Conservation (phyloP, 1,139 yeast species). For the Candida pseudoviswanathii region DNA sequence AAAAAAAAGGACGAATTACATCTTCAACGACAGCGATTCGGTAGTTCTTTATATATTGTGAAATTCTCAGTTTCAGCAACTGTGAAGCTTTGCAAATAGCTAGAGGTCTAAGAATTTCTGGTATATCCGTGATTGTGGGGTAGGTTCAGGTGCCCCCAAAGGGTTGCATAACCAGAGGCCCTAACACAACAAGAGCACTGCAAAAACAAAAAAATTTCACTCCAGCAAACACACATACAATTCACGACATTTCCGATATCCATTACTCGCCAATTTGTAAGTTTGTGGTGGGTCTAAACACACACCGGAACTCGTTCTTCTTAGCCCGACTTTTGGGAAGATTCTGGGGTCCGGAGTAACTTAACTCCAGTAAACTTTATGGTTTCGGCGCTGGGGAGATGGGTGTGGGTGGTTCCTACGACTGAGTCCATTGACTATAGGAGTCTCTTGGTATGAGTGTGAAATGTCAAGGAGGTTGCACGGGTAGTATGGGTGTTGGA, state of each 20-base stretch:
- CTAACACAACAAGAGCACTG: too few relatives aligned
- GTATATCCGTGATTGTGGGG: conserved; percentile 1
- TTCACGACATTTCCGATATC: not conserved
- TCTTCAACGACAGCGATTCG: conserved; percentile 1
- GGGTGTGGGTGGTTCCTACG: not conserved
- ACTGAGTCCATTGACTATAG: too few relatives aligned
- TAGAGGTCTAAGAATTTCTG: not conserved
- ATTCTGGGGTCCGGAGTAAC: not conserved
- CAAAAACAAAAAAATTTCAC: not conserved
- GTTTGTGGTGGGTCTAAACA: not conserved
- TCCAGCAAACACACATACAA: not conserved
- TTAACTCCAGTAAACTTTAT: not conserved
- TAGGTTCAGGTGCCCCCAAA: not conserved
- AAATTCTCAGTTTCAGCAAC: not conserved
- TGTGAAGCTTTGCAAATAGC: not conserved
- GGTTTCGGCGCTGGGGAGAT: not conserved
- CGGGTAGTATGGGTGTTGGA: too few relatives aligned
- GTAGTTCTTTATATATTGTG: conserved; percentile 2
- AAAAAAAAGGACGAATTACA: not conserved
- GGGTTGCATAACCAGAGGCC: too few relatives aligned
- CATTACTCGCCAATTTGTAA: not conserved
- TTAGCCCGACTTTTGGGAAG: not conserved
- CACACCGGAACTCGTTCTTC: not conserved
- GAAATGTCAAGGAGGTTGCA: too few relatives aligned
- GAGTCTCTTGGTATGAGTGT: too few relatives aligned